Evolutionary conservation across 805 yeast genomes (phyloP), one percentile per base, ranked within the genome.

Genomic region (Crinitomyces ghanaensis): DNA sequence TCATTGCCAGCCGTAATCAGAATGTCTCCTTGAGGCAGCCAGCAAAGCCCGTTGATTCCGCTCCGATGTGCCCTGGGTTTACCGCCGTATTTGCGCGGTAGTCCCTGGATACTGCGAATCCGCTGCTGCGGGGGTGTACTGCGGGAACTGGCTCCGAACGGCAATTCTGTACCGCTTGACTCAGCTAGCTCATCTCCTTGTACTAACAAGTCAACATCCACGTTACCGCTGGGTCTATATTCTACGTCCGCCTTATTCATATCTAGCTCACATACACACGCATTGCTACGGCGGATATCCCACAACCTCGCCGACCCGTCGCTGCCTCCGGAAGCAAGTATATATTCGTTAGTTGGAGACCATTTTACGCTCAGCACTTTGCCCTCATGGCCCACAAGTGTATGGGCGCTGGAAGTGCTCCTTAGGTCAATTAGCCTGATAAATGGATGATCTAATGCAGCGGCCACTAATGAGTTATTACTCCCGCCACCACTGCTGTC

Each of bases 301-400:
- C 96, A 86, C 0, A 86, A 50, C 33, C 80, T 66, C 6, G 80
- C 75, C 29, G 76, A 76, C 0, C 96, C 95, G 44, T 78, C 83
- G 12, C 72, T 67, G 14, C 88, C 85, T 1, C 94, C 95, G 3
- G 84, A 67, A 0, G 86, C 85, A 2, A 86, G 59, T 3, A 79
- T 40, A 45, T 77, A 57, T 0, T 72, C 56, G 40, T 70, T 59
- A 5, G 59, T 57, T 0, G 94, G 94, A 29, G 80, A 77, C 88
- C 93, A 84, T 46, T 74, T 71, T 19, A 77, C 73, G 18, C 73
- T 55, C 28, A 74, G 50, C 1, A 75, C 67, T 36, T 63, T 67
- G 1, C 75, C 72, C 2, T 64, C 63, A 41, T 73, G 79, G 7
- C 82, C 85, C 27, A 62, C 54, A 19, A 83, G 57, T 2, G 80